Evolutionary conservation across 768 basidiomycete species (phyloP), one percentile per base, ranked within the genome.

Genomic region (Paxillus involutus): DNA sequence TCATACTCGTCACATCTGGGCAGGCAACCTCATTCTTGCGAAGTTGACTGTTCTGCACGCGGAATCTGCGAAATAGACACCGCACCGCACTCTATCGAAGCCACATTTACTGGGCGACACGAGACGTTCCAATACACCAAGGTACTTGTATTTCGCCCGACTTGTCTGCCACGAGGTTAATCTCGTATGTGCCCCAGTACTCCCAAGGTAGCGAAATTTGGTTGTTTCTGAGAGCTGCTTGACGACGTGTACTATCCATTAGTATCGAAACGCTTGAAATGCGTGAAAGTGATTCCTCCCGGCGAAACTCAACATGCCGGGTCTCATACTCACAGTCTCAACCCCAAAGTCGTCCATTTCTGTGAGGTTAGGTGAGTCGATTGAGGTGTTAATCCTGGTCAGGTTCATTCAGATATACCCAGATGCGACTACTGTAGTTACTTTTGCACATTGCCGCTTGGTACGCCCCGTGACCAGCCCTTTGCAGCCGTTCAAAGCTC

Each of bases 81-180:
- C 0, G 67, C 74, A 1, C 82, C 82, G 1, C 76, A 78, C 47
- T 77, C 80, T 0, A 75, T 83, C 37, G 78, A 82, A 57, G 79
- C 80, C 4, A 82, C 80, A 0, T 84, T 83, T 57, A 77, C 74
- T 0, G 82, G 82, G 1, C 69, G 67, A 45, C 78, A 82, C 47
- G 78, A 81, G 55, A 80, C 77, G 0, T 83, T 82, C 60, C 76
- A 80, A 58, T 83, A 80, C 52, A 84, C 82, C 3, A 83, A 82
- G 74, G 82, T 80, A 41, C 36, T 24, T 24, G 58, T 49, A 10
- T 24, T 24, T 24, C 24, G 24, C 24, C 24, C 24, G 24, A 24
- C 3, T 24, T 24, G 2, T 5, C 24, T 24, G 24, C 24, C 24
- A 24, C 24, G 24, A 24, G 5, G 24, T 5, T 24, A 24, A 24